Evolutionary conservation across 1,139 yeast genomes (phyloP).

Genomic region (Geotrichum citri-aurantii): DNA sequence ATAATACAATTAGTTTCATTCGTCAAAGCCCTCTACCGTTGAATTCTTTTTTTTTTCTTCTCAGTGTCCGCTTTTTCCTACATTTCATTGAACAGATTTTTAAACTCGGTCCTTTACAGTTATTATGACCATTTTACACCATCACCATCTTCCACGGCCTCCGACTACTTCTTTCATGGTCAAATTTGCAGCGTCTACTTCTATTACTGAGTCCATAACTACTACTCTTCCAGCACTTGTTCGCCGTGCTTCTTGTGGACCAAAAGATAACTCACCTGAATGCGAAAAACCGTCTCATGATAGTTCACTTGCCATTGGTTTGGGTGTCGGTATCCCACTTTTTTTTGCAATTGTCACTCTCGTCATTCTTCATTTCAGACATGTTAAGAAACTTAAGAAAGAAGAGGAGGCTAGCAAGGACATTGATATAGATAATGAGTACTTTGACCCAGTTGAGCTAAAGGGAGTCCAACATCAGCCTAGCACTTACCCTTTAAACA

Average conservation of each 20-base stretch:
- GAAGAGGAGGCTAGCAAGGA: slow-evolving; percentile 36
- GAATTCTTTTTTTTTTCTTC: too few species aligned
- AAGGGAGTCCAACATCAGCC: background rate
- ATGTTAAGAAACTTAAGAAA: slow-evolving; percentile 30
- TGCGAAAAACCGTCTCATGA: slow-evolving; percentile 31
- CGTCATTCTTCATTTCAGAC: slow-evolving; percentile 33
- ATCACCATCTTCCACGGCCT: background rate
- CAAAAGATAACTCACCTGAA: slow-evolving; percentile 21
- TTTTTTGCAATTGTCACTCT: slow-evolving; percentile 33
- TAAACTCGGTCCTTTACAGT: background rate
- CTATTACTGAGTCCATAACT: background rate
- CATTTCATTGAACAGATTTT: background rate
- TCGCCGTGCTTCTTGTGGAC: slow-evolving; percentile 20
- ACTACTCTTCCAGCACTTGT: background rate
- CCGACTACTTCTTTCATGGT: background rate
- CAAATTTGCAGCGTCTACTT: background rate
- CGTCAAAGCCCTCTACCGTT: background rate
- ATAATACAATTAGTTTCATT: too few species aligned
- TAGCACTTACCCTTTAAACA: background rate
- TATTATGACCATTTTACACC: background rate
- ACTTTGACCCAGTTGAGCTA: slow-evolving; percentile 15
- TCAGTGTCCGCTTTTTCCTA: background rate
- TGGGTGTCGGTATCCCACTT: slow-evolving; percentile 39
- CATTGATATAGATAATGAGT: slow-evolving; percentile 32
- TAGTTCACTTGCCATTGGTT: slow-evolving; percentile 35